Evolutionary conservation across 2,329 filamentous ascomycete genomes (phyloP).

Genomic region (Cytospora piceae): DNA sequence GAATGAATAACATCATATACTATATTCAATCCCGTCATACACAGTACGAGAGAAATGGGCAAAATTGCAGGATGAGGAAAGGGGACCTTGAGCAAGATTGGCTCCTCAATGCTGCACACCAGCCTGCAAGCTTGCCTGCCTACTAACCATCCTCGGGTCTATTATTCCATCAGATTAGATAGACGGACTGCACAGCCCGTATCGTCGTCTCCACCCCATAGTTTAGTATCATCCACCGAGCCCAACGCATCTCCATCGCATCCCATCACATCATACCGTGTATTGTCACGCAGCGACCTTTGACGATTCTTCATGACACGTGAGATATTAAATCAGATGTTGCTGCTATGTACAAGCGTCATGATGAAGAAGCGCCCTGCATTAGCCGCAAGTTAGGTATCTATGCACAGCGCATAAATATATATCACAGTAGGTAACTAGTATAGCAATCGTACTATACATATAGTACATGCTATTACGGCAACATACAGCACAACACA

Average conservation of each 20-base stretch:
- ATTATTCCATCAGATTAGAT: constrained; percentile 4
- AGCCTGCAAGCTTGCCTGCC: background rate
- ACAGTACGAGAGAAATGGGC: background rate
- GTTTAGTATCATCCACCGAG: background rate
- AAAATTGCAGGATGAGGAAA: background rate
- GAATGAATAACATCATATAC: background rate
- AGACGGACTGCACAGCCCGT: background rate
- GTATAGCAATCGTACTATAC: background rate
- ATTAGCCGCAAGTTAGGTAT: background rate
- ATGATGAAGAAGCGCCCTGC: constrained; percentile 3
- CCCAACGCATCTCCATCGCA: background rate
- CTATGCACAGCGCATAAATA: background rate
- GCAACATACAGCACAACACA: background rate
- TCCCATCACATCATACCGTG: background rate
- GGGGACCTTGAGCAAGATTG: constrained; percentile 1
- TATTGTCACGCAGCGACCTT: background rate
- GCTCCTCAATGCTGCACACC: background rate
- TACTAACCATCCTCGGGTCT: background rate
- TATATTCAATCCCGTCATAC: background rate
- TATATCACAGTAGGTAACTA: background rate
- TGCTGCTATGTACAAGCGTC: background rate
- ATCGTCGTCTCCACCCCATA: background rate
- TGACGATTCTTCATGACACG: background rate
- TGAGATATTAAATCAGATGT: too few species aligned
- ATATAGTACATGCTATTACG: background rate